phyloP scores from a whole-genome alignment of 306 rosid genomes.

The Vigna reflexopilosa region DNA sequence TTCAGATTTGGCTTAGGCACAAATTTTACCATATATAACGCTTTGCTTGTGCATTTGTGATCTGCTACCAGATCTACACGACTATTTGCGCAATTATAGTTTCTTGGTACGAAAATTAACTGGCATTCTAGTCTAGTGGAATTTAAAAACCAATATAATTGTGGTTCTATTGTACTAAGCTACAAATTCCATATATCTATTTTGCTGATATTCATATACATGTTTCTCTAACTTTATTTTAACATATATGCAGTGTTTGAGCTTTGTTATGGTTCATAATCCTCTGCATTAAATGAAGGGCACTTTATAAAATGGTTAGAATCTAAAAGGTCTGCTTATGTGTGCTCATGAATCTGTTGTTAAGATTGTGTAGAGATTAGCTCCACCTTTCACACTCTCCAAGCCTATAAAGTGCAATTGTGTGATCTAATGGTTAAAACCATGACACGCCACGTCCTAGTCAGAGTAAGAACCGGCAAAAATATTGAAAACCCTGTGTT shows the following conservation, averaged over 20 bases:
- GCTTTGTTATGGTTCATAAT: not conserved
- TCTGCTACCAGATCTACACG: conserved; percentile 39
- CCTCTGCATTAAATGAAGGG: not conserved
- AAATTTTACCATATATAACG: conserved; percentile 14
- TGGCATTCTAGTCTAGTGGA: conserved; percentile 20
- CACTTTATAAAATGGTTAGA: not conserved
- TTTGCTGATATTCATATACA: conserved; percentile 13
- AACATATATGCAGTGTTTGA: not conserved
- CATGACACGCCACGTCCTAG: conserved; percentile 54
- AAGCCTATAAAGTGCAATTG: conserved; percentile 44
- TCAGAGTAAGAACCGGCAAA: conserved; percentile 52
- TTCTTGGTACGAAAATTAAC: conserved; percentile 24
- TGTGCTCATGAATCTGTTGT: conserved; percentile 6
- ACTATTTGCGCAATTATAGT: conserved; percentile 46
- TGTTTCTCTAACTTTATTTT: not conserved
- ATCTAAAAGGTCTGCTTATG: not conserved
- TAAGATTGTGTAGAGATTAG: conserved; percentile 47
- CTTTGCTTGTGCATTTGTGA: conserved; percentile 26
- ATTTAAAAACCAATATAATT: conserved; percentile 11
- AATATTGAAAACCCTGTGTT: conserved; percentile 54
- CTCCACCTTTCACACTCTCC: conserved; percentile 22
- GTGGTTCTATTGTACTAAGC: not conserved
- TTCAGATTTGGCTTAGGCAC: conserved; percentile 3
- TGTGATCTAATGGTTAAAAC: conserved; percentile 54
- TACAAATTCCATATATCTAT: not conserved